phyloP scores from a whole-genome alignment of 164 flowering plant genomes.

The Echeveria elegans region DNA sequence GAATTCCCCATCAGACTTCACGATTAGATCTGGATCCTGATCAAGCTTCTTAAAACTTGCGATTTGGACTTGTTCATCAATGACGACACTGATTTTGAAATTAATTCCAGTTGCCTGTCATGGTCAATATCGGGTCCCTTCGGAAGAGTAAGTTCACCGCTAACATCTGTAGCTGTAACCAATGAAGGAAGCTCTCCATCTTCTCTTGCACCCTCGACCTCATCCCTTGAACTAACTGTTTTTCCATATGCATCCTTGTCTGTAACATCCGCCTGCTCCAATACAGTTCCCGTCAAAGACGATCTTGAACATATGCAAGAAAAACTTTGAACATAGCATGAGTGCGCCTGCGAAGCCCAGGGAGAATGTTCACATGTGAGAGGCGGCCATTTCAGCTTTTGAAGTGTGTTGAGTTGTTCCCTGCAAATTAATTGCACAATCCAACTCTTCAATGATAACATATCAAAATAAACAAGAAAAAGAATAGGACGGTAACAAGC shows the following conservation, averaged over 20 bases:
- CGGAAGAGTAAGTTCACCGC: conserved; percentile 22
- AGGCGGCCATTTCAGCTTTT: conserved; percentile 76
- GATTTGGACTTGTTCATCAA: conserved; percentile 40
- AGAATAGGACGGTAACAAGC: neutral
- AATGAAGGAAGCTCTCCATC: conserved; percentile 94
- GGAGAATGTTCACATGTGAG: conserved; percentile 57
- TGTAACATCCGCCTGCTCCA: conserved; percentile 28
- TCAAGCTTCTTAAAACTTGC: conserved; percentile 59
- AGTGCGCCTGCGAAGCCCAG: conserved; percentile 62
- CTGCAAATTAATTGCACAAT: conserved; percentile 29
- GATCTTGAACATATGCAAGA: conserved; percentile 26
- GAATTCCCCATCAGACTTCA: conserved; percentile 63
- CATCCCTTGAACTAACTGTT: conserved; percentile 44
- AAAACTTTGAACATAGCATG: conserved; percentile 61
- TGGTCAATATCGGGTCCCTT: conserved; percentile 40
- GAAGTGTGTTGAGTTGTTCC: conserved; percentile 76
- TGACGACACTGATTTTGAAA: conserved; percentile 50
- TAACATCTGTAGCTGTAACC: conserved; percentile 24
- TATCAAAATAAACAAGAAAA: neutral
- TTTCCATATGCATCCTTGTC: conserved; percentile 32
- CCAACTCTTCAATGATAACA: neutral
- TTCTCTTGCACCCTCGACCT: conserved; percentile 52
- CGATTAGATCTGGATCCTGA: conserved; percentile 51
- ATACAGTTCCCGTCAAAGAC: conserved; percentile 28
- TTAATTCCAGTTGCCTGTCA: conserved; percentile 45